These are phyloP conservation scores for Starmera quercuum DNA, from an alignment of 805 yeast genomes.

Conservation along the genomic window DNA sequence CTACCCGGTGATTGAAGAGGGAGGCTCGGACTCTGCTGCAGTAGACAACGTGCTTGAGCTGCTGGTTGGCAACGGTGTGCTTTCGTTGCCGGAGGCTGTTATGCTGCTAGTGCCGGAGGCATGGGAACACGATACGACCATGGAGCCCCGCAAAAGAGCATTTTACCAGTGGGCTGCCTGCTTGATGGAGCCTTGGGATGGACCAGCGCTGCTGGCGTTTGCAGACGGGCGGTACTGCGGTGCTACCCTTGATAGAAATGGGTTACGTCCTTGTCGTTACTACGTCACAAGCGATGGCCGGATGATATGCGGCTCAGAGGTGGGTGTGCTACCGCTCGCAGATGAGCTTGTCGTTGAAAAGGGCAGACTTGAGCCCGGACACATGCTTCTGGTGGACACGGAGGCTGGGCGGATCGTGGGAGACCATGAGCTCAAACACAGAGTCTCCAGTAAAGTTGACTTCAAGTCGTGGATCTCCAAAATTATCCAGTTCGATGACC, in stretches of 20 bases:
- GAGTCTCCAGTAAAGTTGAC: conserved; percentile 77
- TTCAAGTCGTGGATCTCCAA: conserved; percentile 92
- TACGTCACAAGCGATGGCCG: conserved; percentile 91
- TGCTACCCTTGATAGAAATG: conserved; percentile 95
- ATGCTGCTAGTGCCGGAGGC: conserved; percentile 98
- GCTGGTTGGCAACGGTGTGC: conserved; percentile 83
- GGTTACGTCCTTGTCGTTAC: conserved; percentile 96
- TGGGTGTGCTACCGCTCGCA: conserved; percentile 89
- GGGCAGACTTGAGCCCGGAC: conserved; percentile 94
- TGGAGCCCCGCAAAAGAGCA: conserved; percentile 89
- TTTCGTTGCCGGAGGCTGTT: conserved; percentile 92
- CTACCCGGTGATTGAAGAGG: conserved; percentile 95
- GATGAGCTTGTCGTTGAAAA: conserved; percentile 76
- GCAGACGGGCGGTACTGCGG: conserved; percentile 98
- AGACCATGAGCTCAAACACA: conserved; percentile 77
- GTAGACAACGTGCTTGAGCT: conserved; percentile 92
- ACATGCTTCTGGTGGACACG: conserved; percentile 93
- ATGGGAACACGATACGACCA: conserved; percentile 81
- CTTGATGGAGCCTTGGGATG: conserved; percentile 99
- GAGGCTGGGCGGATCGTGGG: conserved; percentile 89
- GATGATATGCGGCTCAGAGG: conserved; percentile 97
- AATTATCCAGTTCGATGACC: conserved; percentile 75
- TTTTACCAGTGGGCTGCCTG: conserved; percentile 99
- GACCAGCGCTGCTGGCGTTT: conserved; percentile 94
- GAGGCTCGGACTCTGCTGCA: conserved; percentile 98